Evolutionary conservation across 768 basidiomycete species (phyloP), one percentile per base, ranked within the genome.

Genomic region (Glaciozyma martinii): DNA sequence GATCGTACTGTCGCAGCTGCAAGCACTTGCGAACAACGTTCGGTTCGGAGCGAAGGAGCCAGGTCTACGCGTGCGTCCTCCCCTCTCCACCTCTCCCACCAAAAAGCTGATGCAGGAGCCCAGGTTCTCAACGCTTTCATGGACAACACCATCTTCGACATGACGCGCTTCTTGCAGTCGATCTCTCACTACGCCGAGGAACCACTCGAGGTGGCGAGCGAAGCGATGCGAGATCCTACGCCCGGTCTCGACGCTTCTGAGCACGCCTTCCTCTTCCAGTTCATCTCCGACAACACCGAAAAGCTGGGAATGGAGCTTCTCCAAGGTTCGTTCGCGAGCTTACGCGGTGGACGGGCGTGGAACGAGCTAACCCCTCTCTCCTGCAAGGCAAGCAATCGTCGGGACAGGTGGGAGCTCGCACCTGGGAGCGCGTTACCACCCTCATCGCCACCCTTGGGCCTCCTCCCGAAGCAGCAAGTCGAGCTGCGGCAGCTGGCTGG

Each of bases 21-120:
- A 94, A 76, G 92, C 90, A 73, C 77, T 95, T 37, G 91, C 91
- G 25, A 97, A 95, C 77, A 94, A 95, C 71, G 86, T 93, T 56
- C 85, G 89, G 73, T 94, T 94, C 71, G 89, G 88, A 16, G 65
- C 62, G 33, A 92, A 92, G 75, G 91, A 94, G 72, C 82, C 84
- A 5, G 85, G 90, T 72, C 90, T 92, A 88, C 83, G 83, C 33
- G 80, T 82, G 42, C 75, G 93, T 63, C 93, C 93, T 74, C 79
- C 81, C 18, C 91, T 91, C 77, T 77, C 90, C 33, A 79, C 80
- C 63, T 81, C 79, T 49, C 32, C n/a, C 18, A 37, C 1, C 12
- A n/a, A 30, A 10, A 18, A 10, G n/a, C 16, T 40, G 9, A n/a
- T n/a, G 25, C 9, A 5, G 29, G 7, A 3, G 12, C 9, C 2